phyloP scores from a whole-genome alignment of 345 rosid genomes.

The Eucalyptus globulus region DNA sequence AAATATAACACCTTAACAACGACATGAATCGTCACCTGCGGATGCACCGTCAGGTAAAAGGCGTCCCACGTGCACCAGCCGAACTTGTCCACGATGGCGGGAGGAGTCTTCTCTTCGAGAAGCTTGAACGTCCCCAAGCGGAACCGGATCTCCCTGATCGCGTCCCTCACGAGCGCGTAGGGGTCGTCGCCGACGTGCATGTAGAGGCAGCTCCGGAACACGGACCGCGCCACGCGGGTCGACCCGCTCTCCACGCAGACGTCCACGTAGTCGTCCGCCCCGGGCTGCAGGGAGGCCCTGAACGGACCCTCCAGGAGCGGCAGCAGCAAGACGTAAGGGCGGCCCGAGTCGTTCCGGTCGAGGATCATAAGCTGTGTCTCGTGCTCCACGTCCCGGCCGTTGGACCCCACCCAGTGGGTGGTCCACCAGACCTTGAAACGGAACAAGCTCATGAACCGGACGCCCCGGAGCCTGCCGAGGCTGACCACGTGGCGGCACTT shows the following conservation, averaged over 20 bases:
- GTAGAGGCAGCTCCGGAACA: conserved; percentile 38
- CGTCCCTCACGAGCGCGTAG: conserved; percentile 49
- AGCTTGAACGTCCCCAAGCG: conserved; percentile 68
- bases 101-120: conserved; percentile 64
- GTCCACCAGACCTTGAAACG: conserved; percentile 99
- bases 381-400: conserved; percentile 61
- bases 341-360: conserved; percentile 22
- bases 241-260: conserved; percentile 84
- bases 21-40: conserved; percentile 1
- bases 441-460: conserved; percentile 86
- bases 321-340: conserved; percentile 64
- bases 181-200: conserved; percentile 67
- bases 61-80: conserved; percentile 99
- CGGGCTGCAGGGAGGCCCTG: conserved; percentile 59
- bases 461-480: conserved; percentile 54
- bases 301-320: conserved; percentile 73
- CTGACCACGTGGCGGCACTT: conserved; percentile 51
- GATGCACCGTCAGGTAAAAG: conserved; percentile 77
- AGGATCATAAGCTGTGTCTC: conserved; percentile 82
- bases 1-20: neutral
- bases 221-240: conserved; percentile 27
- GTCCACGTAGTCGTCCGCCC: conserved; percentile 48
- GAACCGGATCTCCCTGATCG: conserved; percentile 44
- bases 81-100: conserved; percentile 77
- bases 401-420: conserved; percentile 83